Conservation (phyloP, 495 filamentous ascomycete genomes). For the Friedmanniomyces simplex region DNA sequence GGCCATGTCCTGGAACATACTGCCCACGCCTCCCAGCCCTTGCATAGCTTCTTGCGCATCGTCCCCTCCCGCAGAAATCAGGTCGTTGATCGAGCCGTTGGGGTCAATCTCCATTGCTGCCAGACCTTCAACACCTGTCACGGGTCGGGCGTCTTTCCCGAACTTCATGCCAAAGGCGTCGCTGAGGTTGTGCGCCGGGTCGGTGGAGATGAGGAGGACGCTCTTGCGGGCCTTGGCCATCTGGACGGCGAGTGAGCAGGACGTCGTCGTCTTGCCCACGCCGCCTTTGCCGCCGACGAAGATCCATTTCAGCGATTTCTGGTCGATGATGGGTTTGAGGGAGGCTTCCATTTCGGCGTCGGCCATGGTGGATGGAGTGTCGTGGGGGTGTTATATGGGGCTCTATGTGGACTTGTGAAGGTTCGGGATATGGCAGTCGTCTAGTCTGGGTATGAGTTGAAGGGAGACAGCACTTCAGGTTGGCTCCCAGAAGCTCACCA, state of each 20-base stretch:
- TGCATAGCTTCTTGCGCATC: constrained; percentile 57
- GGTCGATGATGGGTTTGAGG: constrained; percentile 87
- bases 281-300: constrained; percentile 98
- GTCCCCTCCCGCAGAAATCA: constrained; percentile 72
- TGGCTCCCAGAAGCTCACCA: neutral
- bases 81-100: constrained; percentile 93
- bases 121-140: constrained; percentile 86
- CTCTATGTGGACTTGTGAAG: no score
- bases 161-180: constrained; percentile 99
- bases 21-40: constrained; percentile 52
- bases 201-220: constrained; percentile 94
- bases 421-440: no score
- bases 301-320: constrained; percentile 93
- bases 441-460: neutral
- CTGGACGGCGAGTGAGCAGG: constrained; percentile 94
- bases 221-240: constrained; percentile 92
- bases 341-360: constrained; percentile 63
- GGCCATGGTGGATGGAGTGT: constrained; percentile 7
- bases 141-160: constrained; percentile 88
- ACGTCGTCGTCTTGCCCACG: constrained; percentile 99
- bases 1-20: constrained; percentile 65
- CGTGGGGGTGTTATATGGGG: neutral
- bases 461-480: neutral
- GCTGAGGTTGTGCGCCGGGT: constrained; percentile 95
- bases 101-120: constrained; percentile 99